These are phyloP conservation scores for Yamadazyma laniorum DNA, from an alignment of 805 yeast genomes.

Conservation along the genomic window DNA sequence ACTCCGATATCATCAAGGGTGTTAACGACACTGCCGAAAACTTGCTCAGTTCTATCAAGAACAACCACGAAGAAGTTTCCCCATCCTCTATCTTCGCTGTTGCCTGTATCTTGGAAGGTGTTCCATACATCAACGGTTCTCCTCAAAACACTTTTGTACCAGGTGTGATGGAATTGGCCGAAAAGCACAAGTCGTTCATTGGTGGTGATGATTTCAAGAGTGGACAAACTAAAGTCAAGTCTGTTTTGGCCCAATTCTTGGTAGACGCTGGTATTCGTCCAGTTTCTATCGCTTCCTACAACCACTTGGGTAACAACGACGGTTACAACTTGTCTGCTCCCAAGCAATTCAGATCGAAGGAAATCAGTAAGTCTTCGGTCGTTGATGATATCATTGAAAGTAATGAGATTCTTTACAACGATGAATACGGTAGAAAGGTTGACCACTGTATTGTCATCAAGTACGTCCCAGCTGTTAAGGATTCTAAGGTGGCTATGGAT, in stretches of 20 bases:
- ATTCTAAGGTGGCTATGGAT: conserved; percentile 97
- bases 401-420: conserved; percentile 79
- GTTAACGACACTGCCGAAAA: conserved; percentile 88
- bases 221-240: conserved; percentile 93
- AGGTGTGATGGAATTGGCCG: conserved; percentile 89
- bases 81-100: conserved; percentile 95
- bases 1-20: conserved; percentile 70
- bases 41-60: conserved; percentile 68
- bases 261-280: conserved; percentile 98
- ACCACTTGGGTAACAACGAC: conserved; percentile 95
- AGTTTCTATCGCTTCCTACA: conserved; percentile 89
- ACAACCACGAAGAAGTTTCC: conserved; percentile 77
- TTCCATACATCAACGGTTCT: conserved; percentile 92
- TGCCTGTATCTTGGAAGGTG: conserved; percentile 84
- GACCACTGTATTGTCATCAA: conserved; percentile 96
- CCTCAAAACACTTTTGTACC: conserved; percentile 98
- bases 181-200: conserved; percentile 67
- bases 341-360: conserved; percentile 91
- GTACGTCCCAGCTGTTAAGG: conserved; percentile 92
- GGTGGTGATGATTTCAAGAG: conserved; percentile 98
- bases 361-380: conserved; percentile 88
- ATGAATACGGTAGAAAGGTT: conserved; percentile 70
- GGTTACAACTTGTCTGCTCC: conserved; percentile 91
- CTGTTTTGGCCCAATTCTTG: conserved; percentile 93
- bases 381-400: conserved; percentile 93